Base-by-base conservation (phyloP, 2,329 filamentous ascomycete genomes). In the Fusarium oxysporum region DNA sequence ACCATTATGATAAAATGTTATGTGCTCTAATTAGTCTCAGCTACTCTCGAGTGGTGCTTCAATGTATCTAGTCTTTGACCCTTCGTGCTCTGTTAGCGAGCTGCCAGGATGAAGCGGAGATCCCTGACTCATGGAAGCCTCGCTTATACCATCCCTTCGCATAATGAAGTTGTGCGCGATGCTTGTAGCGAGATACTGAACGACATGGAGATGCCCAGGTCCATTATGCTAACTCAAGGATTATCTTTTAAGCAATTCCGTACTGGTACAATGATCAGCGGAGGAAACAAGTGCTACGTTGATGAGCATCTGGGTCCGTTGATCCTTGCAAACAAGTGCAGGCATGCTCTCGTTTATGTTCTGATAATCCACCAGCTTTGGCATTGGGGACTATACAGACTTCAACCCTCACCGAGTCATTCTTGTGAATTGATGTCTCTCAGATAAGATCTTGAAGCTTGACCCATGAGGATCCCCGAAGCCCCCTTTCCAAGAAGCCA, bases 401-500 rank as follows among this genome's bases (percentile, higher is more conserved):
- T 25, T 50, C 33, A 30, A 53, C 44, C 38, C 37, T 17, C 38
- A 44, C 32, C 45, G n/a, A 63, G 47, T 54, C 54, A 47, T 58
- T 56, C 30, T 53, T 9, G 32, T 23, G 48, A 37, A 47, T 45
- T 48, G 43, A 53, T 47, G 32, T 56, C 44, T 41, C 32, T 56
- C 37, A 48, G 63, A 67, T 64, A 65, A 62, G 48, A 73, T 73
- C 62, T 71, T 48, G 60, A 54, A 74, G 54, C 57, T 62, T 41
- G 47, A 74, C 67, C 58, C 45, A 62, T 38, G 43, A 54, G 50
- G 62, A 68, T 64, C 45, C 60, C 23, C 48, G 23, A 63, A 51
- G 33, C 60, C 75, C 66, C 71, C 66, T 77, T 77, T 71, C 56
- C 51, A 59, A 45, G 45, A 70, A 62, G 38, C 67, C 75, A 74